These are phyloP conservation scores for Neurospora sp. DNA, from an alignment of 2,329 filamentous ascomycete species.

Conservation along the genomic window DNA sequence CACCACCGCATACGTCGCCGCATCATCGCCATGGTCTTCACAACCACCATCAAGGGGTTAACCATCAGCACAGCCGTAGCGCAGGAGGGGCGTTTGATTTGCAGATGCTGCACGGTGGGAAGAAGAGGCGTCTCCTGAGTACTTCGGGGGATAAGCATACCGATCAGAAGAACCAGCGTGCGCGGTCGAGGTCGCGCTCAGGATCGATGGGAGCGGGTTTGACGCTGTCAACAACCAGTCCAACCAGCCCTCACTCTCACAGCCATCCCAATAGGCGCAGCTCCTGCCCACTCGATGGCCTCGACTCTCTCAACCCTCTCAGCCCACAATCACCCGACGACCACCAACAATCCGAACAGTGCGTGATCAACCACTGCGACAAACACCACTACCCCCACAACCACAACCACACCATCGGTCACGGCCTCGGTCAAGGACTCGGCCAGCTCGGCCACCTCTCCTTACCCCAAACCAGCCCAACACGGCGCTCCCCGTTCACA, in stretches of 20 bases:
- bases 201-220: neutral
- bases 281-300: neutral
- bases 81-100: neutral
- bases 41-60: neutral
- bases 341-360: neutral
- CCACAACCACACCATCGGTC: neutral
- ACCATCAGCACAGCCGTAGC: neutral
- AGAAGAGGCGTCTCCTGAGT: neutral
- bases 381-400: neutral
- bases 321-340: neutral
- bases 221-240: fast-evolving
- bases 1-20: constrained; percentile 5
- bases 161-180: neutral
- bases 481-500: neutral
- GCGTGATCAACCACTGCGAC: neutral
- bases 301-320: neutral
- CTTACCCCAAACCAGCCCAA: neutral
- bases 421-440: neutral
- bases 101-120: neutral
- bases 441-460: neutral
- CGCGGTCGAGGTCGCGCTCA: neutral
- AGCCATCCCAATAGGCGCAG: neutral
- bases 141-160: neutral
- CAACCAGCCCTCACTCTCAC: neutral
- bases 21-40: neutral